A percentile compares a stretch with the other conserved stretches of the same genome.
phyloP scores from a whole-genome alignment of 2,329 filamentous ascomycete genomes.

The Mycosphaerella sp. region DNA sequence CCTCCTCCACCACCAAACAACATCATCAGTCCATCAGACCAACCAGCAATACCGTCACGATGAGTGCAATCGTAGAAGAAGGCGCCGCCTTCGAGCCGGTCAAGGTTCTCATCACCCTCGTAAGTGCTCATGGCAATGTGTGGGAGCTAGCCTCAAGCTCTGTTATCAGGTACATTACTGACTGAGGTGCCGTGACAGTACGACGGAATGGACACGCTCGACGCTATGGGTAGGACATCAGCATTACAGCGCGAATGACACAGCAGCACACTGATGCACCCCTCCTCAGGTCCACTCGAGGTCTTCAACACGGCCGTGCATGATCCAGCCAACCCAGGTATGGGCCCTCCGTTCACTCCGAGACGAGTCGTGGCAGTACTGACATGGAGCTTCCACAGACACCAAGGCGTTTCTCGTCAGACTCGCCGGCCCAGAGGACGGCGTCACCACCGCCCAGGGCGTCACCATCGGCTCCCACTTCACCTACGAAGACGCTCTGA shows the following conservation, averaged over 20 bases:
- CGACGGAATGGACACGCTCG: constrained; percentile 9
- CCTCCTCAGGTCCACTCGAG: constrained; percentile 53
- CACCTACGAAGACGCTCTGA: constrained; percentile 70
- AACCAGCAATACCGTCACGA: constrained; percentile 33
- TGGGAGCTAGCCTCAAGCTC: neutral
- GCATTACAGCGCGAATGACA: constrained; percentile 19
- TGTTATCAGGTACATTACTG: neutral
- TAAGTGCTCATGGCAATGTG: neutral
- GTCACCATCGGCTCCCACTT: constrained; percentile 68
- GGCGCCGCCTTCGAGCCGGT: constrained; percentile 41
- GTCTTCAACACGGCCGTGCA: constrained; percentile 51
- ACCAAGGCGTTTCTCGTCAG: constrained; percentile 51
- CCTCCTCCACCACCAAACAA: constrained; percentile 6
- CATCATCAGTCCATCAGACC: neutral
- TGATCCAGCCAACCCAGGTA: constrained; percentile 45
- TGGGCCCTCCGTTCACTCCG: neutral
- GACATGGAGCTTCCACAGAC: constrained; percentile 32
- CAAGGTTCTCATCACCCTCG: constrained; percentile 53
- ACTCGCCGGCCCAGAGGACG: constrained; percentile 43
- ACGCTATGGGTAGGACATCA: constrained; percentile 44
- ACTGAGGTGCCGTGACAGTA: constrained; percentile 41
- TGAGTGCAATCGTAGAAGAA: constrained; percentile 46
- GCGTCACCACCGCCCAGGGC: constrained; percentile 54
- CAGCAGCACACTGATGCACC: neutral
- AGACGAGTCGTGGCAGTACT: neutral